Conservation (phyloP, 345 rosid genomes). For the Rubroshorea leprosula region DNA sequence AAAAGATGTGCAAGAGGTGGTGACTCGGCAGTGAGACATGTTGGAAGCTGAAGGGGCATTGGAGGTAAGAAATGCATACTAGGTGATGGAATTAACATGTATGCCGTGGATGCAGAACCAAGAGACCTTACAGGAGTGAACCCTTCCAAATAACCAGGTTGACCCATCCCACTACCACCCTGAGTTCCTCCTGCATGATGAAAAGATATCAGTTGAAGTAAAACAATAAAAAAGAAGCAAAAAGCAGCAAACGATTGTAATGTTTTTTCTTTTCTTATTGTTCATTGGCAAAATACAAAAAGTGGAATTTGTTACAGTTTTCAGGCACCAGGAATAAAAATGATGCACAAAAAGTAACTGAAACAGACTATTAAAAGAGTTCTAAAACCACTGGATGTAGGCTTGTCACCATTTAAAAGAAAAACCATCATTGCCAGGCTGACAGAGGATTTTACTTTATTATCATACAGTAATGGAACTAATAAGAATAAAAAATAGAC, state of each 20-base stretch:
- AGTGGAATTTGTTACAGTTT: too few species aligned
- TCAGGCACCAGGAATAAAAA: too few species aligned
- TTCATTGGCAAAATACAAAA: too few species aligned
- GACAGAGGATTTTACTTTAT: too few species aligned
- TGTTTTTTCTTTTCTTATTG: too few species aligned
- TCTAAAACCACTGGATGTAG: too few species aligned
- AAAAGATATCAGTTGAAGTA: constrained; percentile 1
- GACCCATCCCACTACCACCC: constrained; percentile 38
- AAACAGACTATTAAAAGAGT: too few species aligned
- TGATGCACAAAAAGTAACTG: too few species aligned
- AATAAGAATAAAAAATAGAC: too few species aligned
- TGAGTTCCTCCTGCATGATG: constrained; percentile 56
- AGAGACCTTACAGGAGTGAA: constrained; percentile 90
- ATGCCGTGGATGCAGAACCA: constrained; percentile 76
- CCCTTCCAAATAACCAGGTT: constrained; percentile 71
- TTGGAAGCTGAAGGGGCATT: constrained; percentile 83
- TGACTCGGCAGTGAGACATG: constrained; percentile 94
- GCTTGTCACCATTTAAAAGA: too few species aligned
- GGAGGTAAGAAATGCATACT: constrained; percentile 95
- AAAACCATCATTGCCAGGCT: too few species aligned
- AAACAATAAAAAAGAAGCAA: background rate
- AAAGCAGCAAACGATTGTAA: background rate
- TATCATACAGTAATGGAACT: too few species aligned
- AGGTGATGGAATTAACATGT: constrained; percentile 88
- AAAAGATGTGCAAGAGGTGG: constrained; percentile 99